phyloP scores from a whole-genome alignment of 163 green algal species.

The Scenedesmus sp. region DNA sequence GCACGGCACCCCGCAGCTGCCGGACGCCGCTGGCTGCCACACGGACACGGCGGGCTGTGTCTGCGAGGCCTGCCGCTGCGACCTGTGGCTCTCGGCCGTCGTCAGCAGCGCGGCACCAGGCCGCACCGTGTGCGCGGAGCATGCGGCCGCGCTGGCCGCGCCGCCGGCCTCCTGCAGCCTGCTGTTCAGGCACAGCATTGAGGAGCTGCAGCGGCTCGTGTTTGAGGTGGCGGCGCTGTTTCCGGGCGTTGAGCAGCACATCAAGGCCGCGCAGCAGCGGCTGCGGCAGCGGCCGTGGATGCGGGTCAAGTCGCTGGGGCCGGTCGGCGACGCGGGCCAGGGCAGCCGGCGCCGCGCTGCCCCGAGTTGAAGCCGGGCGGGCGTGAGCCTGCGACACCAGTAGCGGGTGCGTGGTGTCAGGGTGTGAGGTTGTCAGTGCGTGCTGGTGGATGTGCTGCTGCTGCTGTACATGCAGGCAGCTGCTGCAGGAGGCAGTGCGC shows the following conservation, averaged over 20 bases:
- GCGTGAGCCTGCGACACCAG: constrained; percentile 21
- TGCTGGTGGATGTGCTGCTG: neutral
- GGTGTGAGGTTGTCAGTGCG: neutral
- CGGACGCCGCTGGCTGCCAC: constrained; percentile 64
- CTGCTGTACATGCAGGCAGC: neutral
- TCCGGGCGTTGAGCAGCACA: constrained; percentile 50
- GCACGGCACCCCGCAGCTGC: constrained; percentile 42
- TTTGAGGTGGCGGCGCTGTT: constrained; percentile 61
- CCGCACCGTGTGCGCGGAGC: constrained; percentile 79
- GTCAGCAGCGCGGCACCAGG: constrained; percentile 65
- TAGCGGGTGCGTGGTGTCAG: neutral
- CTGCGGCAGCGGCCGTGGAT: constrained; percentile 32
- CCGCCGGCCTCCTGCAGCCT: constrained; percentile 62
- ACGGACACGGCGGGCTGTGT: constrained; percentile 73
- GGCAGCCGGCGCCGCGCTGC: neutral
- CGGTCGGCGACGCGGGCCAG: constrained; percentile 21
- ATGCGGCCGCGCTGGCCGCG: constrained; percentile 67
- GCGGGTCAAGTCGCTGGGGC: constrained; percentile 43
- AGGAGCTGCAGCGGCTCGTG: constrained; percentile 77
- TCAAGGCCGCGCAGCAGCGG: constrained; percentile 63
- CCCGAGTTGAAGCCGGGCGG: constrained; percentile 45
- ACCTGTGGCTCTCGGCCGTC: constrained; percentile 85
- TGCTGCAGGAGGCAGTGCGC: neutral
- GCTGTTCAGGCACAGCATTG: constrained; percentile 77
- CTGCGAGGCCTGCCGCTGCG: constrained; percentile 81